These are phyloP conservation scores for Nannochloris sp. DNA, from an alignment of 139 green algal genomes.

Conservation along the genomic window DNA sequence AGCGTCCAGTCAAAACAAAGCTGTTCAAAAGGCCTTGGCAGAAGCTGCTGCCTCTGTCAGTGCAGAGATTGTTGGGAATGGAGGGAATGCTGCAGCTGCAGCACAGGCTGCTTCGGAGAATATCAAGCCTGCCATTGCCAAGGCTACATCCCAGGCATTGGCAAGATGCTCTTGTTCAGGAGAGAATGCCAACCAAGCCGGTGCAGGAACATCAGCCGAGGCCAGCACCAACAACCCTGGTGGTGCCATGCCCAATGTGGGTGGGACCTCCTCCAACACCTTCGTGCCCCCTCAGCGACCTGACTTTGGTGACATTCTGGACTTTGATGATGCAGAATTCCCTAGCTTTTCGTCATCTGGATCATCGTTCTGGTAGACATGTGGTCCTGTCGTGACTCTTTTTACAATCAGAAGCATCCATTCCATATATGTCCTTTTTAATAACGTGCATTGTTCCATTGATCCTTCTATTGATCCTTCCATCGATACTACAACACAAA, in stretches of 20 bases:
- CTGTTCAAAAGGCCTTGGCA: background rate
- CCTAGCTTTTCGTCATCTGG: background rate
- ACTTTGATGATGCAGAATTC: background rate
- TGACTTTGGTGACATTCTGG: slow-evolving; percentile 1
- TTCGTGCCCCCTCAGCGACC: background rate
- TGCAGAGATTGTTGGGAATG: background rate
- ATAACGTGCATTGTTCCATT: too few relatives aligned
- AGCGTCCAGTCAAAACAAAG: background rate
- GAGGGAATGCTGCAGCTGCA: slow-evolving; percentile 1
- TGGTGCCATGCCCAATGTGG: background rate
- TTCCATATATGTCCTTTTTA: too few relatives aligned
- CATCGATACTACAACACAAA: too few relatives aligned
- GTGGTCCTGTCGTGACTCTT: background rate
- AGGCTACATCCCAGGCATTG: background rate
- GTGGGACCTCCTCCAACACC: background rate
- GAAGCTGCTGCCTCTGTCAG: background rate
- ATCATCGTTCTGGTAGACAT: background rate
- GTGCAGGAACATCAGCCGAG: background rate
- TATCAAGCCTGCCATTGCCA: slow-evolving; percentile 5
- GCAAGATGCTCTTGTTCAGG: slow-evolving; percentile 1
- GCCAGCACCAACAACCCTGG: background rate
- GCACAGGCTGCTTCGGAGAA: background rate
- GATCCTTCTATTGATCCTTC: too few relatives aligned
- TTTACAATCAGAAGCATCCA: background rate
- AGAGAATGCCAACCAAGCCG: background rate